phyloP scores from a whole-genome alignment of 768 basidiomycete genomes.

The Suillus plorans region DNA sequence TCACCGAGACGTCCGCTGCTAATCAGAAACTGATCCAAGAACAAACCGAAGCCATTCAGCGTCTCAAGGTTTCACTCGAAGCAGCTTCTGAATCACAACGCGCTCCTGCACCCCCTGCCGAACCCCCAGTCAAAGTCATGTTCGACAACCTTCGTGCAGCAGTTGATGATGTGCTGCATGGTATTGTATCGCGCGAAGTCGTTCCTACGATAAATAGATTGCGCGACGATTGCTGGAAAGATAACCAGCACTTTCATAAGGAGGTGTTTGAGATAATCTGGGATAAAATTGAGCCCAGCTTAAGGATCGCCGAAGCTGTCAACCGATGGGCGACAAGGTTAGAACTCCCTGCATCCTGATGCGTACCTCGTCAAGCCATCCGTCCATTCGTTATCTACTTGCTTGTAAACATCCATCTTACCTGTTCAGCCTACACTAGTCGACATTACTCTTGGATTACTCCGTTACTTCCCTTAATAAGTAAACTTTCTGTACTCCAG shows the following conservation, averaged over 20 bases:
- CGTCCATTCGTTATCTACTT: not conserved
- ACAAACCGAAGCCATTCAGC: not conserved
- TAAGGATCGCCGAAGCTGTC: not conserved
- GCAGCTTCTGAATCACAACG: not conserved
- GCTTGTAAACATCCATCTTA: not conserved
- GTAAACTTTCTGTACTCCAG: not conserved
- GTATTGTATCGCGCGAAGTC: not conserved
- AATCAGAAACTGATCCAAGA: not conserved
- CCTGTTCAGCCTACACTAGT: not conserved
- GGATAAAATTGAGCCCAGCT: not conserved
- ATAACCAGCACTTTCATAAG: not conserved
- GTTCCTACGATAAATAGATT: not conserved
- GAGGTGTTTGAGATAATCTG: conserved; percentile 2
- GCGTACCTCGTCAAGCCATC: not conserved
- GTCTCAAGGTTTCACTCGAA: not conserved
- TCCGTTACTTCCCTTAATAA: conserved; percentile 2
- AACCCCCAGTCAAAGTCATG: not conserved
- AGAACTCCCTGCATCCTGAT: not conserved
- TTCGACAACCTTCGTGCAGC: not conserved
- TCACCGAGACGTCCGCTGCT: not conserved
- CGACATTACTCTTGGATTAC: not conserved
- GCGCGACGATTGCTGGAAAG: not conserved
- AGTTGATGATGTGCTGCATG: not conserved
- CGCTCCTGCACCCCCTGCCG: not conserved
- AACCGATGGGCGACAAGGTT: not conserved